These are phyloP conservation scores for Lipomyces sp. DNA, from an alignment of 805 yeast genomes.

Conservation along the genomic window DNA sequence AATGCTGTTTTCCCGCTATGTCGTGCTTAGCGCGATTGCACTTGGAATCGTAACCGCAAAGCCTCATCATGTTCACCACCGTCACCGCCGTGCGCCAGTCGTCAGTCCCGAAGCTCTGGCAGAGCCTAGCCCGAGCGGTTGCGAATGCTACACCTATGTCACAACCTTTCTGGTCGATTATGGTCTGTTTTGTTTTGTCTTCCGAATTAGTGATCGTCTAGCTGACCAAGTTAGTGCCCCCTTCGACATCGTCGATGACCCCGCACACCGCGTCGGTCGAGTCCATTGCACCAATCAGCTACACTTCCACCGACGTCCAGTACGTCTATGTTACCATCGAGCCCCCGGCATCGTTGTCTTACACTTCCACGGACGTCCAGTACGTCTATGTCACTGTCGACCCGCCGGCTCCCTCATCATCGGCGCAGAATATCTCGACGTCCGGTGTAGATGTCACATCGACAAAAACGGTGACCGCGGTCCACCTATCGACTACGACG, in stretches of 20 bases:
- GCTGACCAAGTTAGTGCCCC: background rate
- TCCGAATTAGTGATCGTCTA: background rate
- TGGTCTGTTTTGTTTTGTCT: conserved; percentile 11
- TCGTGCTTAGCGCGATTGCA: background rate
- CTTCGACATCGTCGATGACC: background rate
- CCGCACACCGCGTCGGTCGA: conserved; percentile 11
- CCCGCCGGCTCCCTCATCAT: background rate
- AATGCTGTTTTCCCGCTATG: conserved; percentile 1
- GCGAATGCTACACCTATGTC: conserved; percentile 30
- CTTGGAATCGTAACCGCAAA: conserved; percentile 8
- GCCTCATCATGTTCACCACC: conserved; percentile 21
- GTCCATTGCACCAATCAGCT: conserved; percentile 6
- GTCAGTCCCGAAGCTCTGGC: conserved; percentile 5
- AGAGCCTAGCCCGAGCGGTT: conserved; percentile 3
- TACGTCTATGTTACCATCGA: conserved; percentile 24
- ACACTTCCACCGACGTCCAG: conserved; percentile 20
- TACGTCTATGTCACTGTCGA: conserved; percentile 25
- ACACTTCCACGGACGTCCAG: too few species aligned
- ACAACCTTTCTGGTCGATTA: conserved; percentile 30
- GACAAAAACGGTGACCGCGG: background rate
- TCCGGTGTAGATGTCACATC: conserved; percentile 5
- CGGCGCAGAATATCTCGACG: background rate
- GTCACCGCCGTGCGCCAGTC: conserved; percentile 21
- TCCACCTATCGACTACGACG: conserved; percentile 3
- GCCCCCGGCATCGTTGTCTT: background rate